Evolutionary conservation across 2,329 filamentous ascomycete genomes (phyloP).

Genomic region (Colletotrichum sp.): DNA sequence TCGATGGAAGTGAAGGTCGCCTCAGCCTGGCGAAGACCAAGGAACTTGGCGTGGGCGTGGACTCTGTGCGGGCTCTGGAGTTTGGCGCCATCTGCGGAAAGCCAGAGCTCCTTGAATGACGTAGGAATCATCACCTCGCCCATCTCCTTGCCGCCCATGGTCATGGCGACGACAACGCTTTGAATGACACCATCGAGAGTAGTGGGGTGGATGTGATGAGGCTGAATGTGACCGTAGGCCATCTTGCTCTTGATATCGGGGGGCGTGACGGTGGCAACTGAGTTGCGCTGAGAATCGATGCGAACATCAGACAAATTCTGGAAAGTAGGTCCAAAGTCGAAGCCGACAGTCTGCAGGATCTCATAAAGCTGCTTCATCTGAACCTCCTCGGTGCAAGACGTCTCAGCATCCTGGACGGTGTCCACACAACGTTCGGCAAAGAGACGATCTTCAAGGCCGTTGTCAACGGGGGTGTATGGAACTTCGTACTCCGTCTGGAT

Average conservation of each 20-base stretch:
- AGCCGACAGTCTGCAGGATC: neutral
- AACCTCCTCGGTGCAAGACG: neutral
- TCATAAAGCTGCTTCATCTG: neutral
- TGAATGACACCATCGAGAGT: neutral
- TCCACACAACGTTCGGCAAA: neutral
- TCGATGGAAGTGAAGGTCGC: neutral
- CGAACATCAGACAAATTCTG: neutral
- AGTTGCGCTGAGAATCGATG: neutral
- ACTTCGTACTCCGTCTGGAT: neutral
- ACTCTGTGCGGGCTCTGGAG: neutral
- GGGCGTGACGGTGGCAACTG: neutral
- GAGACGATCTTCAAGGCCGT: neutral
- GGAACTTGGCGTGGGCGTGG: neutral
- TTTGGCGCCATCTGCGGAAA: neutral
- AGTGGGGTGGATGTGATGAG: neutral
- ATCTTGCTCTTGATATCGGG: neutral
- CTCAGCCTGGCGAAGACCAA: neutral
- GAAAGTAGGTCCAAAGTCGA: neutral
- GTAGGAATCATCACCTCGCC: neutral
- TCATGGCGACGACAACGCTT: neutral
- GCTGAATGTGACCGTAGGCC: neutral
- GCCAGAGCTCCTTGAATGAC: neutral
- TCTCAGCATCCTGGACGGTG: neutral
- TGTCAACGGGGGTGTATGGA: neutral
- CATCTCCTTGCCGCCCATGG: neutral